Evolutionary conservation across 306 rosid species (phyloP), one percentile per base, ranked within the genome.

Genomic region (Fagus crenata): DNA sequence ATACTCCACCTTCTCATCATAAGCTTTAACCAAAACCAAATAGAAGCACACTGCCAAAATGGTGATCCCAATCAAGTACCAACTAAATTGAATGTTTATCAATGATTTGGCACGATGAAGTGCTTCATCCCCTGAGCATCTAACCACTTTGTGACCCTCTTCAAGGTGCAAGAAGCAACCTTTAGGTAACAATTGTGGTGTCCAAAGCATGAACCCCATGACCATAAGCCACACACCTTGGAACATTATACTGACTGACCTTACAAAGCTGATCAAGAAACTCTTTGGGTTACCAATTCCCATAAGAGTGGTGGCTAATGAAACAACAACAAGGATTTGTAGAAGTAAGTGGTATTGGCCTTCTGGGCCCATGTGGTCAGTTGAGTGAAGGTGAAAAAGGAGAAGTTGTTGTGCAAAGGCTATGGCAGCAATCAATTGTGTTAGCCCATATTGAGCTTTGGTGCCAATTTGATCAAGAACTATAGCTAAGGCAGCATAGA

Each of bases 161-260:
- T 89, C 96, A 0, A 0, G 1, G 42, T 89, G 72, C 69, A 95
- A 69, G 74, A 77, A 81, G 28, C 98, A 95, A 0, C 96, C 98
- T 85, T 90, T 92, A 0, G 91, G 63, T 0, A 92, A 72, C 13
- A 95, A 76, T 1, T 35, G 70, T 0, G 96, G 97, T 0, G 89
- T 95, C 97, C 97, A 95, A 0, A 95, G 86, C 84, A 86, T 84
- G 60, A 88, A 53, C 0, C 98, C 98, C 93, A 88, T 87, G 37
- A 76, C 54, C 0, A 89, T 53, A 4, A 94, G 79, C 98, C 97
- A 94, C 0, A 92, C 1, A 0, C 98, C 98, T 74, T 90, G 96
- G 53, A 88, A 89, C 6, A 77, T 17, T 49, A 94, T 88, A 39
- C 95, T 84, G 0, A 86, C 9, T 0, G 97, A 92, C 42, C 96